These are phyloP conservation scores for Aristolochia fimbriata DNA, from an alignment of 164 flowering plant genomes.

Conservation along the genomic window DNA sequence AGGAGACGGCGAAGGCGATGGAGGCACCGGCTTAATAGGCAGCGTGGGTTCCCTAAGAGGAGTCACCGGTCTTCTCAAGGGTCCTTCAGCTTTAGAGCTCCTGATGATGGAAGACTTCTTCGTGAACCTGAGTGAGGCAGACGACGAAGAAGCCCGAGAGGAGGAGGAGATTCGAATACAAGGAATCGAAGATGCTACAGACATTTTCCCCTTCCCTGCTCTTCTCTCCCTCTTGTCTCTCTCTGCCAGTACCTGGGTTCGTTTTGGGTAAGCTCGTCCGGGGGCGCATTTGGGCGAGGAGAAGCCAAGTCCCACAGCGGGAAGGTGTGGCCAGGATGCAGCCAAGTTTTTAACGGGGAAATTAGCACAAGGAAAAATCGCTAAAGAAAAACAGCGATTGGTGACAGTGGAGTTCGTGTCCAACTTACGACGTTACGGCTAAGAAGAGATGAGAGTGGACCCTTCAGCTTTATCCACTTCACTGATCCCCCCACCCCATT, in stretches of 20 bases:
- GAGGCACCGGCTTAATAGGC: constrained; percentile 35
- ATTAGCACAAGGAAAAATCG: not conserved
- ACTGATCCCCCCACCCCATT: too few species aligned
- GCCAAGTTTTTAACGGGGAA: constrained; percentile 37
- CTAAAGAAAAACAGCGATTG: not conserved
- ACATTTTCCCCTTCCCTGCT: constrained; percentile 26
- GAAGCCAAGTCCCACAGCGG: not conserved
- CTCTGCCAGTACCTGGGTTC: constrained; percentile 1
- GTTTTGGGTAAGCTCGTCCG: not conserved
- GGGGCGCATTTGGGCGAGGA: constrained; percentile 7
- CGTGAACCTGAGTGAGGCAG: constrained; percentile 18
- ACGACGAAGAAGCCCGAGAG: constrained; percentile 27
- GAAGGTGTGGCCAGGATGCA: constrained; percentile 46
- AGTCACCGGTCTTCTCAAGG: constrained; percentile 63
- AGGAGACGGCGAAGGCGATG: constrained; percentile 22
- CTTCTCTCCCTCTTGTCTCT: not conserved
- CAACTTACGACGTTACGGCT: too few species aligned
- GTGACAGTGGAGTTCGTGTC: too few species aligned
- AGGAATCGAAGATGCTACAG: constrained; percentile 55
- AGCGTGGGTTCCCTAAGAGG: constrained; percentile 36
- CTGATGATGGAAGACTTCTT: constrained; percentile 29
- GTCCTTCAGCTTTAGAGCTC: constrained; percentile 79
- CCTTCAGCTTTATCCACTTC: not conserved
- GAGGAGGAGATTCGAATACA: constrained; percentile 37
- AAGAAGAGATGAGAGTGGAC: not conserved